phyloP scores from a whole-genome alignment of 495 filamentous ascomycete genomes.

The Margaritispora aquatica region DNA sequence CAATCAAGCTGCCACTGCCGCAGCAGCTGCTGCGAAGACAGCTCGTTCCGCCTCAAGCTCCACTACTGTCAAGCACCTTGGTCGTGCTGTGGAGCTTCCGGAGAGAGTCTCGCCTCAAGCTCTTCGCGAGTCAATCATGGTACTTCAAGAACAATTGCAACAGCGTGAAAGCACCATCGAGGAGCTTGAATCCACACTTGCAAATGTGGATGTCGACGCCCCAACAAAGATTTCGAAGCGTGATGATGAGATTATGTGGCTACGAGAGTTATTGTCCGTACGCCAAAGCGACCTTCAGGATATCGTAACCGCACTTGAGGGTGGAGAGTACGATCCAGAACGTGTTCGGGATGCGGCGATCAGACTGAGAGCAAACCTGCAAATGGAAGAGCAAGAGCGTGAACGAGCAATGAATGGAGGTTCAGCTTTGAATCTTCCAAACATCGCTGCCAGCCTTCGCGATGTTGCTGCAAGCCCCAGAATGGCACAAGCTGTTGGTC shows the following conservation, averaged over 20 bases:
- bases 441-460: slow-evolving; percentile 45
- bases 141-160: slow-evolving; percentile 93
- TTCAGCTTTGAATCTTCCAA: slow-evolving; percentile 44
- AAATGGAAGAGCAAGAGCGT: slow-evolving; percentile 95
- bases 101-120: slow-evolving; percentile 92
- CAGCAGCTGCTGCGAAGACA: slow-evolving; percentile 75
- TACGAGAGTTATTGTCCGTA: slow-evolving; percentile 87
- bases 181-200: slow-evolving; percentile 66
- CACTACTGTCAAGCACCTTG: slow-evolving; percentile 33
- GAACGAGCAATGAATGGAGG: slow-evolving; percentile 64
- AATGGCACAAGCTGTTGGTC: slow-evolving; percentile 69
- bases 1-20: slow-evolving; percentile 82
- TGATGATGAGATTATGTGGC: slow-evolving; percentile 91
- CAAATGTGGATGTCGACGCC: slow-evolving; percentile 62
- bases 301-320: slow-evolving; percentile 72
- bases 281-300: slow-evolving; percentile 88
- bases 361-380: slow-evolving; percentile 83
- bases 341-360: slow-evolving; percentile 85
- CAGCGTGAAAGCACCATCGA: slow-evolving; percentile 88
- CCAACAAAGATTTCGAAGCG: slow-evolving; percentile 76
- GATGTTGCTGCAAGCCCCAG: slow-evolving; percentile 62
- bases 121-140: slow-evolving; percentile 89
- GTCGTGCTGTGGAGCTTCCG: slow-evolving; percentile 49
- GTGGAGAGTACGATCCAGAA: slow-evolving; percentile 66
- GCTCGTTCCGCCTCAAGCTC: slow-evolving; percentile 25